Base-by-base conservation (phyloP, 2,329 filamentous ascomycete genomes). In the Pseudogymnoascus sp. region DNA sequence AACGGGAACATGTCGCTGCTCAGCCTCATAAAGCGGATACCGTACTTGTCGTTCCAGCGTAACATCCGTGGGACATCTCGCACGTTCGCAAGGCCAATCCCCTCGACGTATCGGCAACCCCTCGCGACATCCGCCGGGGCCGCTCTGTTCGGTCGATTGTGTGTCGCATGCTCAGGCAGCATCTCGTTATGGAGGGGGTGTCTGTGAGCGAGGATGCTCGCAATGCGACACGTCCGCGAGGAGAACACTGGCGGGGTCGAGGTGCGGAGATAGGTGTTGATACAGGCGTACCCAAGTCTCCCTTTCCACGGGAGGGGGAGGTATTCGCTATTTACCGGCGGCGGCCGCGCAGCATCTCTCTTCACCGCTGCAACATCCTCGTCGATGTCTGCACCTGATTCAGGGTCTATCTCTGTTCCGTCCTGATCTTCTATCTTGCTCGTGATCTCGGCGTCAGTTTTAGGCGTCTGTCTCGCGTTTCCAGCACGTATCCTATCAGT, bases 1-100 rank as follows among this genome's bases (percentile, higher is more conserved):
- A 97, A 97, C 0, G 93, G 93, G 68, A 97, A 97, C 90, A 97
- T 97, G 69, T 97, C 93, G 63, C 91, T 96, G 69, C 91, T 96
- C 18, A 97, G 79, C 1, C 93, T 85, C 84, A 97, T 85, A 74
- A 97, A 97, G 69, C 86, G 93, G 76, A 97, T 97, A 40, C 88
- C 87, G 68, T 93, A 97, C 68, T 86, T 89, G 67, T 96, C 88
- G 71, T 97, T 97, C 93, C 93, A 97, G 1, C 86, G 83, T 7
- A 97, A 71, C 85, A 97, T 91, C 75, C 96, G 96, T 64, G 83
- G 77, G 34, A 97, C 85, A 69, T 97, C 93, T 42, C 84, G 82
- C 1, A 90, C 89, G 74, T 97, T 97, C 14, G 89, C 85, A 10
- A 96, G 74, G 0, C 92, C 91, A 1, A 97, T 75, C 0, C 83